Percentiles rank a stretch among this genome's conserved stretches.
Evolutionary conservation across 2,329 filamentous ascomycete species (phyloP).

Genomic region (Colletotrichum shisoi): DNA sequence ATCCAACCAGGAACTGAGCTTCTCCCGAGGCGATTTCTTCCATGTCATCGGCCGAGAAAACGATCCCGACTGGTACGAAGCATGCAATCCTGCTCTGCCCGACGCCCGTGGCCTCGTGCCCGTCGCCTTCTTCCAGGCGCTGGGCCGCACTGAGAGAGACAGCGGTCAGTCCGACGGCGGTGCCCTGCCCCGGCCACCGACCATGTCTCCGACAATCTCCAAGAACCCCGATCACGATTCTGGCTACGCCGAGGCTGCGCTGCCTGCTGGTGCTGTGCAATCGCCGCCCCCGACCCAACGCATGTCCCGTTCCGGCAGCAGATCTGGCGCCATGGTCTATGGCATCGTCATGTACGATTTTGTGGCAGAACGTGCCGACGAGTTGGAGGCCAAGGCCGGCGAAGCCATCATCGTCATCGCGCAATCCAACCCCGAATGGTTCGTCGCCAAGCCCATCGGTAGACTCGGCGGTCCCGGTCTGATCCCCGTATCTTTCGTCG

Average conservation of each 20-base stretch:
- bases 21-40: constrained; percentile 95
- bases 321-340: constrained; percentile 86
- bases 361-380: constrained; percentile 91
- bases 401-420: constrained; percentile 99
- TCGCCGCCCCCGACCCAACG: constrained; percentile 48
- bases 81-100: constrained; percentile 90
- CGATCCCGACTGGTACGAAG: constrained; percentile 96
- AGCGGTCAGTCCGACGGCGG: constrained; percentile 74
- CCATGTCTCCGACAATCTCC: constrained; percentile 50
- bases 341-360: constrained; percentile 98
- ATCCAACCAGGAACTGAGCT: constrained; percentile 80
- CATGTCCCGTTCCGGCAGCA: constrained; percentile 59
- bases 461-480: constrained; percentile 92
- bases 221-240: constrained; percentile 85
- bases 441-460: constrained; percentile 98
- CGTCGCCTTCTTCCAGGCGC: constrained; percentile 89
- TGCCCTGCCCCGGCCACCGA: constrained; percentile 53
- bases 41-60: constrained; percentile 97
- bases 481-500: constrained; percentile 95
- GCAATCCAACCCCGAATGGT: constrained; percentile 98
- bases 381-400: constrained; percentile 91
- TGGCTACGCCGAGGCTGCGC: constrained; percentile 74
- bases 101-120: constrained; percentile 90
- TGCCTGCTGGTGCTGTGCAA: constrained; percentile 28
- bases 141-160: constrained; percentile 91